These are phyloP conservation scores for Echites panduratus DNA, from an alignment of 257 asterid species.

Conservation along the genomic window DNA sequence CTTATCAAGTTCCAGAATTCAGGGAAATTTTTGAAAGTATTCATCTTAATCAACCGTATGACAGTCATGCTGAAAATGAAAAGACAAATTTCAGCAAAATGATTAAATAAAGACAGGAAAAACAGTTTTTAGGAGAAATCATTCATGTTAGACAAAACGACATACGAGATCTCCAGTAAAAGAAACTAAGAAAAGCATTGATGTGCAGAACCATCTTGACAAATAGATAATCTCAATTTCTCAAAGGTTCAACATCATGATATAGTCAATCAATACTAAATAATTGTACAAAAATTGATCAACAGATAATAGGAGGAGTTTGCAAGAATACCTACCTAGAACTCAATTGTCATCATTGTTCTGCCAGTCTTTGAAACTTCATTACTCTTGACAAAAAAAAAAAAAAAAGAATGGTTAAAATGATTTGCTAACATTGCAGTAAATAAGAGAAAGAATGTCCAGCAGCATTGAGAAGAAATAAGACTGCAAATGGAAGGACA, in stretches of 20 bases:
- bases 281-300: neutral
- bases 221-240: too few relatives aligned
- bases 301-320: too few relatives aligned
- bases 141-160: neutral
- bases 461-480: too few relatives aligned
- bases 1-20: too few relatives aligned
- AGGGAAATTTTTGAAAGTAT: too few relatives aligned
- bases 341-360: slow-evolving; percentile 50
- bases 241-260: neutral
- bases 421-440: too few relatives aligned
- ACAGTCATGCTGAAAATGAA: too few relatives aligned
- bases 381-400: slow-evolving; percentile 52
- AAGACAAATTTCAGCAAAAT: too few relatives aligned
- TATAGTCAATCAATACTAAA: too few relatives aligned
- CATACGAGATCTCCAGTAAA: neutral
- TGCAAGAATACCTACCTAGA: slow-evolving; percentile 39
- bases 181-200: neutral
- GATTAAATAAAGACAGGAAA: neutral
- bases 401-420: neutral
- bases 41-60: too few relatives aligned
- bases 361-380: slow-evolving; percentile 47
- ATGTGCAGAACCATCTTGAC: neutral
- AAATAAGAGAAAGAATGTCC: too few relatives aligned
- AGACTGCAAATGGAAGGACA: too few relatives aligned
- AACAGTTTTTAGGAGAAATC: neutral